Conservation (phyloP, 148 eudicot genomes). For the Silene conica region DNA sequence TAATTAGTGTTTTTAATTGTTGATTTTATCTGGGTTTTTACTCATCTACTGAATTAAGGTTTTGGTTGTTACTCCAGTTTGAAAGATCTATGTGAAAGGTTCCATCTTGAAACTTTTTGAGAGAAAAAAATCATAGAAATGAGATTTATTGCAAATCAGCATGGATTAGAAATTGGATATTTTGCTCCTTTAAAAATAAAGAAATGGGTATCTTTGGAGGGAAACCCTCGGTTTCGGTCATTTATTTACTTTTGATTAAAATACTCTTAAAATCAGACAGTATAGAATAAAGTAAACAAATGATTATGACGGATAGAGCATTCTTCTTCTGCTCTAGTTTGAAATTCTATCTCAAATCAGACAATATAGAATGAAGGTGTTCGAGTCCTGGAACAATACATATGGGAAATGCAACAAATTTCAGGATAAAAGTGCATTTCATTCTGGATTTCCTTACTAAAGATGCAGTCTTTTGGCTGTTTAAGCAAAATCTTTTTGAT, state of each 20-base stretch:
- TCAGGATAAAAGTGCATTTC: background rate
- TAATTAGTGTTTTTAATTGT: background rate
- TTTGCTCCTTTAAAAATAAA: background rate
- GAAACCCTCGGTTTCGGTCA: background rate
- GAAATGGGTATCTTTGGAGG: background rate
- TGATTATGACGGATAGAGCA: background rate
- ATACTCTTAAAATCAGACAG: no score
- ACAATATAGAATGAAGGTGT: background rate
- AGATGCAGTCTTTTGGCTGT: conserved; percentile 2
- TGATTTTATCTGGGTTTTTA: conserved; percentile 12
- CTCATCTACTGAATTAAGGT: background rate
- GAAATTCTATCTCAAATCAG: background rate
- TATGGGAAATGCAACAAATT: conserved; percentile 1
- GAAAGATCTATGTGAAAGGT: conserved; percentile 15
- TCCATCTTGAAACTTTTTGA: conserved; percentile 6
- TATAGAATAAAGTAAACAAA: background rate
- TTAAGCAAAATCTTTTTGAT: conserved; percentile 5
- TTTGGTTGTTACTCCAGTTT: background rate
- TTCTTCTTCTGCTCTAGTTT: conserved; percentile 1
- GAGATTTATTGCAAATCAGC: background rate
- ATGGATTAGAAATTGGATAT: background rate
- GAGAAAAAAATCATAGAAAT: background rate
- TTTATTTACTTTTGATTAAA: no score
- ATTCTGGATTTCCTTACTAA: background rate
- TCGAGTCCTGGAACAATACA: background rate